Evolutionary conservation across 164 flowering plant genomes (phyloP).

Genomic region (grape (Vitis vinifera)): DNA sequence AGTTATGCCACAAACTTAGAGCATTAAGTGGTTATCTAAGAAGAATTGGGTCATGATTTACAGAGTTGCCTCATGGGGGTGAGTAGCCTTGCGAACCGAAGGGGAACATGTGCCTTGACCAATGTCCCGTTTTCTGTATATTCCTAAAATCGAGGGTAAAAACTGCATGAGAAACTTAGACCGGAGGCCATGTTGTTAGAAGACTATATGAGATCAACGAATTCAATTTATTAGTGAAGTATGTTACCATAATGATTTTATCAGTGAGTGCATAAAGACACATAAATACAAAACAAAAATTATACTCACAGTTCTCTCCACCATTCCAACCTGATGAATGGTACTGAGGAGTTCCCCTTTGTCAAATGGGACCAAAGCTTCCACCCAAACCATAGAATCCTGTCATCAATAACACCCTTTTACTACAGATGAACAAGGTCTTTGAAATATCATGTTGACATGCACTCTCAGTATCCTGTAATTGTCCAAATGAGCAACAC

Average conservation of each 20-base stretch:
- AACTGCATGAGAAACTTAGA: not conserved
- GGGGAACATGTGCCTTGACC: constrained; percentile 82
- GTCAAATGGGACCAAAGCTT: constrained; percentile 83
- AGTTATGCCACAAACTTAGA: not conserved
- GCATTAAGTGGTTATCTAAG: not conserved
- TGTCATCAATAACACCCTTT: constrained; percentile 18
- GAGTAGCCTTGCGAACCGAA: constrained; percentile 76
- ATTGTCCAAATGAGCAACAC: too few species aligned
- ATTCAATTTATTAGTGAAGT: too few species aligned
- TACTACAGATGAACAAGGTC: too few species aligned
- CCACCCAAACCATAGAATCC: constrained; percentile 96
- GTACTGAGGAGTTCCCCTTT: constrained; percentile 89
- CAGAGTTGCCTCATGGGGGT: constrained; percentile 86
- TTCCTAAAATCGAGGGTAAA: constrained; percentile 44
- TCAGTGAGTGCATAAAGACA: too few species aligned
- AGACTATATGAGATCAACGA: too few species aligned
- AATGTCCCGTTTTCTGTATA: constrained; percentile 70
- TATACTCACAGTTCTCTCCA: constrained; percentile 71
- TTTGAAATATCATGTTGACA: too few species aligned
- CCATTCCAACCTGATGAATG: constrained; percentile 88
- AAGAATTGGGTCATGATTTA: constrained; percentile 18
- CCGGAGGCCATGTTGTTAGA: too few species aligned
- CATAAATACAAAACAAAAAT: not conserved
- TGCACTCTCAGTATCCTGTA: too few species aligned
- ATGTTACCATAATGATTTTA: too few species aligned